These are phyloP conservation scores for Paecilomyces variotii DNA, from an alignment of 2,329 filamentous ascomycete genomes.

Conservation along the genomic window DNA sequence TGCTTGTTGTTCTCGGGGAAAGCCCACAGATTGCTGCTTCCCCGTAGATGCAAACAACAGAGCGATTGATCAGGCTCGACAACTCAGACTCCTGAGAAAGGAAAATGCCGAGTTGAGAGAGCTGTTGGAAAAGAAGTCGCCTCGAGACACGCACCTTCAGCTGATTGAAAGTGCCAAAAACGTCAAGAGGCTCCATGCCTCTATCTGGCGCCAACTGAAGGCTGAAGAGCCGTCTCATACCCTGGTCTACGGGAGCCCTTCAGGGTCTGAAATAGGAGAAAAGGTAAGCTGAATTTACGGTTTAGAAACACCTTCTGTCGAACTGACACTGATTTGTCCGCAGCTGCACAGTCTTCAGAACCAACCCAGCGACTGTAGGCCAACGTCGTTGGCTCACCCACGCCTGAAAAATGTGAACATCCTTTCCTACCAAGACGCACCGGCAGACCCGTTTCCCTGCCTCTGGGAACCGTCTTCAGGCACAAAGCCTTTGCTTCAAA, in stretches of 20 bases:
- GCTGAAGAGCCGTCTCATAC: not conserved
- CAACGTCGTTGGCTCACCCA: not conserved
- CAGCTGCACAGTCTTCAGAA: not conserved
- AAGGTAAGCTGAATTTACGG: not conserved
- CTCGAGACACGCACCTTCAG: not conserved
- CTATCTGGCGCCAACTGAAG: not conserved
- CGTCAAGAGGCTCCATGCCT: not conserved
- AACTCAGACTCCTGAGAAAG: conserved; percentile 1
- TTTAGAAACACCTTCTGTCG: not conserved
- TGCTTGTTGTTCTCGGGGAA: conserved; percentile 1
- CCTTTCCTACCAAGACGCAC: conserved; percentile 2
- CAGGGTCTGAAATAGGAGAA: not conserved
- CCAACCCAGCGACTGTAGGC: not conserved
- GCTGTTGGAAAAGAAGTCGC: not conserved
- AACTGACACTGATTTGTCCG: not conserved
- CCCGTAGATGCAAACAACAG: conserved; percentile 1
- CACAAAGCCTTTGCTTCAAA: not conserved
- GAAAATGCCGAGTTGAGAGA: not conserved
- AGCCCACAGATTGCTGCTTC: not conserved
- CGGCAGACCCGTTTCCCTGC: conserved; percentile 1
- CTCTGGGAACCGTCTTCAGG: not conserved
- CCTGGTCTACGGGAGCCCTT: not conserved
- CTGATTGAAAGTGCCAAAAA: not conserved
- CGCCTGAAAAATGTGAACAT: not conserved
- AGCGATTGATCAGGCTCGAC: conserved; percentile 1